These are phyloP conservation scores for Mediolabrus comicus DNA, from an alignment of 108 stramenopile genomes.

Conservation along the genomic window DNA sequence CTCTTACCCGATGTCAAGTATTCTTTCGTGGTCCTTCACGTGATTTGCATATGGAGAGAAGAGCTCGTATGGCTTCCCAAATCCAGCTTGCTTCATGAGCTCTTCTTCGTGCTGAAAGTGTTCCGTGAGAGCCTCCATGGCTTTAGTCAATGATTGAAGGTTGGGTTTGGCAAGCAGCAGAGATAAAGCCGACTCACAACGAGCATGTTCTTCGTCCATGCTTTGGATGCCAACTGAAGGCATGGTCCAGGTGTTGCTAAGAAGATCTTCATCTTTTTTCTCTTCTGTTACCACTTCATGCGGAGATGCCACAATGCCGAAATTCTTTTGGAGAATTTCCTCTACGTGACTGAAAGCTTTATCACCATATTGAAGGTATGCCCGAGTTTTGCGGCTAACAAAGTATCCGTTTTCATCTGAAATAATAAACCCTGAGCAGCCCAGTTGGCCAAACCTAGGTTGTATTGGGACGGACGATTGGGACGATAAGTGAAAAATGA, in stretches of 20 bases:
- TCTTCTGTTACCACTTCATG: background rate
- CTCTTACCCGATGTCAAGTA: conserved; percentile 29
- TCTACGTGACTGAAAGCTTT: conserved; percentile 48
- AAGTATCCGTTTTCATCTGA: conserved; percentile 48
- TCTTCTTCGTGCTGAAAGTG: conserved; percentile 52
- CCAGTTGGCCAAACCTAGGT: conserved; percentile 45
- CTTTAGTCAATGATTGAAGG: conserved; percentile 13
- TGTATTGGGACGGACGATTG: background rate
- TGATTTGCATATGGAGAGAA: conserved; percentile 33
- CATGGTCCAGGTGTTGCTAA: conserved; percentile 10
- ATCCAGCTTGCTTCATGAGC: conserved; percentile 30
- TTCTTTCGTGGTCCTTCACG: conserved; percentile 37
- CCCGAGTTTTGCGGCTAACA: conserved; percentile 51
- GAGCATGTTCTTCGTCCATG: conserved; percentile 53
- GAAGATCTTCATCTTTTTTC: conserved; percentile 3
- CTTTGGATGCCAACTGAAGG: conserved; percentile 44
- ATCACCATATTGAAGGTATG: conserved; percentile 49
- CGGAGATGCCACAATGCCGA: background rate
- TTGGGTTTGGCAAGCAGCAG: conserved; percentile 4
- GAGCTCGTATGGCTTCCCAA: conserved; percentile 21
- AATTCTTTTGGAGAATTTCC: conserved; percentile 13
- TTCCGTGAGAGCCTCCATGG: conserved; percentile 15
- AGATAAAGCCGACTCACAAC: conserved; percentile 33
- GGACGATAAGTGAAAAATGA: background rate
- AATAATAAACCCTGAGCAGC: conserved; percentile 56